Conservation (phyloP, 202 grass and related monocot genomes). For the Eragrostis tef region DNA sequence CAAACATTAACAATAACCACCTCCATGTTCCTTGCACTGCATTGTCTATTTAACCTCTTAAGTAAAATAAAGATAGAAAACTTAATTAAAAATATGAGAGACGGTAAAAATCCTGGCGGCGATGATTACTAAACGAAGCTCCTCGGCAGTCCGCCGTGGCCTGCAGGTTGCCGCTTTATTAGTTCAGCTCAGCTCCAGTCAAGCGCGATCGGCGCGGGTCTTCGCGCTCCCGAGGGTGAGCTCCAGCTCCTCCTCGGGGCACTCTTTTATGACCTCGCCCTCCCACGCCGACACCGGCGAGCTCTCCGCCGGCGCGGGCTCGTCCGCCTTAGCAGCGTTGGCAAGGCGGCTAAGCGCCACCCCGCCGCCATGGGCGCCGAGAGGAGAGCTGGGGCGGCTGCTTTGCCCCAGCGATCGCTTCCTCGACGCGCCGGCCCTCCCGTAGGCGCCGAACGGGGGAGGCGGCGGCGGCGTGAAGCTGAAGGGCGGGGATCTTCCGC, state of each 20-base stretch:
- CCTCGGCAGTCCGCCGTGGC: background rate
- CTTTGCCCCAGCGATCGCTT: slow-evolving; percentile 46
- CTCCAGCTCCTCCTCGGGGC: slow-evolving; percentile 67
- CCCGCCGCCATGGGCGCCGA: background rate
- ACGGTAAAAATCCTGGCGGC: slow-evolving; percentile 33
- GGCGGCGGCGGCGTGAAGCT: slow-evolving; percentile 45
- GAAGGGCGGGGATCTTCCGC: slow-evolving; percentile 42
- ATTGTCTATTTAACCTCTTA: no score
- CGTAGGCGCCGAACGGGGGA: slow-evolving; percentile 48
- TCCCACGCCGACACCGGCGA: slow-evolving; percentile 70
- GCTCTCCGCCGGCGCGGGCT: slow-evolving; percentile 16
- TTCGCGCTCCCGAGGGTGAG: slow-evolving; percentile 70
- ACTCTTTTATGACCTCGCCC: slow-evolving; percentile 56
- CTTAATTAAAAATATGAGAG: background rate
- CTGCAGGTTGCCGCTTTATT: background rate
- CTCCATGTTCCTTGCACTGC: no score
- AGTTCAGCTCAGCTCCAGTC: background rate
- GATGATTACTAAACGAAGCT: slow-evolving; percentile 37
- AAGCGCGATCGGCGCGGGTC: slow-evolving; percentile 47
- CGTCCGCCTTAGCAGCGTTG: background rate
- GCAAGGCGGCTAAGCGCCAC: background rate
- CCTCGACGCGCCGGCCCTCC: slow-evolving; percentile 50
- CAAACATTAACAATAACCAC: no score
- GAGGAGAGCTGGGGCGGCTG: background rate
- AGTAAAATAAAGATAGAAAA: background rate